Evolutionary conservation across 208 protist species (phyloP), one percentile per base, ranked within the genome.

Genomic region (Endotrypanum monterogeii): DNA sequence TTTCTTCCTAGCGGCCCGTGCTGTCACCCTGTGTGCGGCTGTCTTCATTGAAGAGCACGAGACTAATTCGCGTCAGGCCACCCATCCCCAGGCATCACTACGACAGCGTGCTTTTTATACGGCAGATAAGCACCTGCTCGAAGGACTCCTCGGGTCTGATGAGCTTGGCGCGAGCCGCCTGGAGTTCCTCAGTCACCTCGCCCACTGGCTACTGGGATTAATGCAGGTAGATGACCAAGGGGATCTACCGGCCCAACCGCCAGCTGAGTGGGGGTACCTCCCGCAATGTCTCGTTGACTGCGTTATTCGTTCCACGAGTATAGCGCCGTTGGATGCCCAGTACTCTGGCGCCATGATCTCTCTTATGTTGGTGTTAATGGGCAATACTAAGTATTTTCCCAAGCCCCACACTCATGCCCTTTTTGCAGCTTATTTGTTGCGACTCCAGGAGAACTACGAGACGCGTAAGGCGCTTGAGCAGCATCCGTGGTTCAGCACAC

Each of bases 391-490:
- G 41, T 96, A 94, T 82, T 97, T 97, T 67, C 90, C 93, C 23
- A 97, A 97, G 79, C 84, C 93, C 7, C 93, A 97, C 84, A 96
- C 89, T 48, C 93, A 97, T 78, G 87, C 89, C 23, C 85, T 97
- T 25, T 96, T 97, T 57, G 88, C 93, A 0, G 44, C 80, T 37
- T 94, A 89, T 55, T 75, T 97, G 58, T 35, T 84, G 25, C 80
- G 82, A 4, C 71, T 95, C n/a, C 57, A 94, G 77, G 71, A 92
- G 60, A 68, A 89, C 69, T 76, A 71, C 63, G 71, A 79, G 25
- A 85, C 89, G 25, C 83, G 84, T 35, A 66, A 75, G 57, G 82
- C 82, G 54, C 76, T 97, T 35, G 84, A 90, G 77, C 54, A 79
- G 54, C 93, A 97, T 73, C 88, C 79, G 55, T 97, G 93, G 93